Percentiles rank a stretch among this genome's conserved stretches.
Evolutionary conservation across 495 filamentous ascomycete species (phyloP).

Genomic region (Penicillium lividum): DNA sequence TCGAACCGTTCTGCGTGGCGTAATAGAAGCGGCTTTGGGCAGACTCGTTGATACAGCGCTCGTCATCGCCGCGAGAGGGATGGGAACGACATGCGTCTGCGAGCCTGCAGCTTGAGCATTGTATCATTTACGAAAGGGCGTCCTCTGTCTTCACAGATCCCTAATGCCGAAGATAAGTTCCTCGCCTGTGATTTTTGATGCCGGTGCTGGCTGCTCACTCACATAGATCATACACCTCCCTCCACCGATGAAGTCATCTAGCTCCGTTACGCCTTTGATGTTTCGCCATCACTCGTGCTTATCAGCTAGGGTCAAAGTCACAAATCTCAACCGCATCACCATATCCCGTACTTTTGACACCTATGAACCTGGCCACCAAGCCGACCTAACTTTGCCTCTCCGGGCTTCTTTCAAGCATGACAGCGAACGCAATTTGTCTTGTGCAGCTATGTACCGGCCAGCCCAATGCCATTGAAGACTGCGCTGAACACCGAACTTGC

Average conservation of each 20-base stretch:
- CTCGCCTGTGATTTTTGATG: neutral
- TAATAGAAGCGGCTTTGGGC: neutral
- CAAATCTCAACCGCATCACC: neutral
- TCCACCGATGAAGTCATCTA: neutral
- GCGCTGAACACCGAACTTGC: neutral
- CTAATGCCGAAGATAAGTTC: neutral
- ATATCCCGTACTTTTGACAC: neutral
- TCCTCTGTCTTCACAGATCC: neutral
- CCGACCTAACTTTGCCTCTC: neutral
- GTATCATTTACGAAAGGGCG: too few species aligned
- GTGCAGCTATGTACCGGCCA: neutral
- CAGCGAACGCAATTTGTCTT: neutral
- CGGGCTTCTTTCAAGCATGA: neutral
- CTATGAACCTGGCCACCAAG: neutral
- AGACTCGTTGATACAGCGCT: too few species aligned
- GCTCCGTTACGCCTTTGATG: neutral
- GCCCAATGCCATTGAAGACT: neutral
- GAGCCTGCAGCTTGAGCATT: too few species aligned
- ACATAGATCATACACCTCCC: neutral
- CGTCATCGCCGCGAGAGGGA: too few species aligned
- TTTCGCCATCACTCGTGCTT: neutral
- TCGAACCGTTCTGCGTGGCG: slow-evolving; percentile 2
- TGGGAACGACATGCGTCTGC: too few species aligned
- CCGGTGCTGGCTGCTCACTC: neutral
- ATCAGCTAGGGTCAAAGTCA: neutral